Evolutionary conservation across 2,329 filamentous ascomycete species (phyloP).

Genomic region (Ceratocystiopsis minuta): DNA sequence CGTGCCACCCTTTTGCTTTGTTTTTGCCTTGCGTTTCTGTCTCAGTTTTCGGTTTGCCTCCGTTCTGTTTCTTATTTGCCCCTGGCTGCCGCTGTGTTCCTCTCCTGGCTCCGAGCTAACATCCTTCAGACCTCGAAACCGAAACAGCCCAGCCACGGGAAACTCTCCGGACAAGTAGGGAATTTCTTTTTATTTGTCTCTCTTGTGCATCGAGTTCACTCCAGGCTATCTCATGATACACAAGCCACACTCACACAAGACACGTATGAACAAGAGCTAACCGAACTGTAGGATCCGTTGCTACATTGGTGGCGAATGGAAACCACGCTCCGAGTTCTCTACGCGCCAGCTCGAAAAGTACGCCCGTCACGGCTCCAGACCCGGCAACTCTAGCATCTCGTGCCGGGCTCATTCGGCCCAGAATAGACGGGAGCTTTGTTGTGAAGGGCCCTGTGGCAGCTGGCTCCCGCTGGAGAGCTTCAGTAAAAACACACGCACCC

Average conservation of each 20-base stretch:
- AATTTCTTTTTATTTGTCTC: too few species aligned
- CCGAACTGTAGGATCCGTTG: slow-evolving; percentile 14
- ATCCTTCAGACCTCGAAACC: not conserved
- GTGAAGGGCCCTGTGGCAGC: slow-evolving; percentile 17
- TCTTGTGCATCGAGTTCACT: too few species aligned
- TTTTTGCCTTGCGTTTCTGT: too few species aligned
- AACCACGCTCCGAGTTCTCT: slow-evolving; percentile 13
- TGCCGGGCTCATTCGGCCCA: slow-evolving; percentile 14
- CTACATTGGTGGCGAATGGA: slow-evolving; percentile 15
- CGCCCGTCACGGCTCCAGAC: slow-evolving; percentile 7
- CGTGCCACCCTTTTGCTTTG: not conserved
- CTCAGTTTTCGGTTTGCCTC: not conserved
- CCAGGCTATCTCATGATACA: too few species aligned
- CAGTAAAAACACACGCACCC: slow-evolving; percentile 17
- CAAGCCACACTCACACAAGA: not conserved
- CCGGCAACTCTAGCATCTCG: slow-evolving; percentile 11
- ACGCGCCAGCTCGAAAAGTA: slow-evolving; percentile 14
- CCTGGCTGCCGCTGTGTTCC: too few species aligned
- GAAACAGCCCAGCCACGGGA: too few species aligned
- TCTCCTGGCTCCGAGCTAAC: not conserved
- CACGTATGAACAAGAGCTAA: not conserved
- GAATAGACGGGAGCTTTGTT: slow-evolving; percentile 8
- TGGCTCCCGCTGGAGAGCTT: slow-evolving; percentile 14
- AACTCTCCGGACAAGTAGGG: not conserved
- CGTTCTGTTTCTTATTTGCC: too few species aligned